Percentiles rank a stretch among this genome's conserved stretches.
These are phyloP conservation scores for Neurospora sp. DNA, from an alignment of 2,329 filamentous ascomycete species.

Conservation along the genomic window DNA sequence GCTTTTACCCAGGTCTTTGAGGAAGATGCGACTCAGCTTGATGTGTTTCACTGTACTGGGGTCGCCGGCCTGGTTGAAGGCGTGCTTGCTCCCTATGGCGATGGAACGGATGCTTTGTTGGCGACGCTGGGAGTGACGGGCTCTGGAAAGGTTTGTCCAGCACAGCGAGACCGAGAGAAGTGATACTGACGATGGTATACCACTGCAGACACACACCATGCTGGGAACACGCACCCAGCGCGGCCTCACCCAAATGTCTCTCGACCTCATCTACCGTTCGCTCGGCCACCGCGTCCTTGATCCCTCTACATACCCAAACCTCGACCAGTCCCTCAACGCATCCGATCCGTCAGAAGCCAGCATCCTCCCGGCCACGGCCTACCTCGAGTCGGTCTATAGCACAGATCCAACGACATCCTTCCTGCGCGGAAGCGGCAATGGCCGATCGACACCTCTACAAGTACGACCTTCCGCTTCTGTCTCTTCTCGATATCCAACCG, in stretches of 20 bases:
- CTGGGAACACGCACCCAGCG: conserved; percentile 79
- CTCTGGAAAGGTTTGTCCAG: conserved; percentile 72
- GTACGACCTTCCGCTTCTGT: conserved; percentile 39
- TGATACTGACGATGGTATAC: conserved; percentile 3
- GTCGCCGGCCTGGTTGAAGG: conserved; percentile 69
- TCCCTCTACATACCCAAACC: conserved; percentile 42
- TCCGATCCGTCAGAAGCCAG: conserved; percentile 75
- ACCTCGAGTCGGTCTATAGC: conserved; percentile 66
- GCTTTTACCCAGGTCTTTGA: conserved; percentile 91
- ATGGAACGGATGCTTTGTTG: conserved; percentile 79
- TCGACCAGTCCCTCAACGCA: conserved; percentile 63
- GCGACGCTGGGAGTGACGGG: conserved; percentile 91
- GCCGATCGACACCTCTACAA: conserved; percentile 52
- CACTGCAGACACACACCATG: conserved; percentile 77
- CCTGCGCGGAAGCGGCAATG: conserved; percentile 22
- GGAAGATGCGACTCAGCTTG: conserved; percentile 72
- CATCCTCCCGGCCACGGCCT: conserved; percentile 62
- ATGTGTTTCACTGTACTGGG: conserved; percentile 74
- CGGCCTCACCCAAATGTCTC: conserved; percentile 80
- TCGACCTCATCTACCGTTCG: conserved; percentile 82
- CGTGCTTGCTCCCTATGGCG: conserved; percentile 62
- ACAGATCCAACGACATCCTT: conserved; percentile 48
- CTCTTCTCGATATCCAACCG: not conserved
- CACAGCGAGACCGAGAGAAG: not conserved
- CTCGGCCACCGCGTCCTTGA: conserved; percentile 64